Base-by-base conservation (phyloP, 805 yeast species). In the Metschnikowia cubensis region DNA sequence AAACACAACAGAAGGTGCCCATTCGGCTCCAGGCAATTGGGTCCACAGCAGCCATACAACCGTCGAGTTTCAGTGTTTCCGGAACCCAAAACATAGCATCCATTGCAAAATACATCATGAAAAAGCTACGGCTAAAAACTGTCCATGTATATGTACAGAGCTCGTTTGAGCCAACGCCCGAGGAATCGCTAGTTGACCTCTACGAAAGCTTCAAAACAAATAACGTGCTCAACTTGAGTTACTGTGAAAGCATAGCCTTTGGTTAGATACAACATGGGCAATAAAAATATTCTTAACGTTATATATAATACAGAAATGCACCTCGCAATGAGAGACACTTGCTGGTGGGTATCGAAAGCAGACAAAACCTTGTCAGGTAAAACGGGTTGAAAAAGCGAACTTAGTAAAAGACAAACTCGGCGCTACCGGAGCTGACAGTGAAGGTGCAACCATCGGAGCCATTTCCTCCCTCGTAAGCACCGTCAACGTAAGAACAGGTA, bases 11-110 rank as follows among this genome's bases (percentile, higher is more conserved):
- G 6, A 77, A 74, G 56, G 65, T 82, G 14, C 73, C 79, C 1
- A 66, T 83, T 7, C 63, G 87, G 34, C 80, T 84, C 58, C 80
- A 76, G 52, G 77, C 88, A 1, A 79, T 84, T 33, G 88, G 88
- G 0, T 76, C 85, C 0, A 72, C 82, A 0, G 76, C 78, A 1
- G 67, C 69, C 3, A 66, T 84, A 3, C 66, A 60, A 1, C 87
- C 87, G 0, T 66, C 71, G 2, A 69, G 78, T 1, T 82, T 78
- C 59, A 75, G 73, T 50, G 79, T 80, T 2, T 73, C 81, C 13
- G 61, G 71, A 20, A 66, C 68, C 31, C 82, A 77, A 50, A 74
- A 73, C 4, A 73, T 79, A 44, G 67, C 75, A 3, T 76, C 81
- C 1, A 61, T 81, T 35, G 63, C 67, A 29, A 72, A 64, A 51